These are phyloP conservation scores for Chernovozyma aurita DNA, from an alignment of 1,139 yeast species.

Conservation along the genomic window DNA sequence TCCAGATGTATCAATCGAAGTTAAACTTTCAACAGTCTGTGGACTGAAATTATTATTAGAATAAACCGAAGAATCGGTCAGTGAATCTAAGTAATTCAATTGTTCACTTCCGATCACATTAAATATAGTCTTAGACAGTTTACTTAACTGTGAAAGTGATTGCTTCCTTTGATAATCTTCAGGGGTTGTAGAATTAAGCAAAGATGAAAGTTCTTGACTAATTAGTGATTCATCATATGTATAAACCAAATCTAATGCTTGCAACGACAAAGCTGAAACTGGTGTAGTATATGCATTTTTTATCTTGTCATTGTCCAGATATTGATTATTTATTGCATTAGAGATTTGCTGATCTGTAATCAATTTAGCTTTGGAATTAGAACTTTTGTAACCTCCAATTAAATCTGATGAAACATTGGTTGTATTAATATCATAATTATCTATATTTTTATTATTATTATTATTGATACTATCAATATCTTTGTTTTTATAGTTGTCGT, in stretches of 20 bases:
- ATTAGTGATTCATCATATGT: not conserved
- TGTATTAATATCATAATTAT: no score
- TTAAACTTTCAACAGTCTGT: slow-evolving; percentile 2
- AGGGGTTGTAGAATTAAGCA: slow-evolving; percentile 4
- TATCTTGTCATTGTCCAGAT: no score
- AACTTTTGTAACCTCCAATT: no score
- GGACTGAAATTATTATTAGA: slow-evolving; percentile 3
- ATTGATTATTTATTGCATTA: no score
- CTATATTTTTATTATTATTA: no score
- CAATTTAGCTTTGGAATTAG: no score
- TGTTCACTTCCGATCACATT: slow-evolving; percentile 1
- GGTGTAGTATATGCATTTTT: no score
- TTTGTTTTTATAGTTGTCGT: no score
- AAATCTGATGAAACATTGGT: no score
- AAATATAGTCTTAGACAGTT: slow-evolving; percentile 6
- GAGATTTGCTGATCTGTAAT: no score
- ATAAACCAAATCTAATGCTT: slow-evolving; percentile 1
- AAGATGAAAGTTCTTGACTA: slow-evolving; percentile 4
- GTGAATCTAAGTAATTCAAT: not conserved
- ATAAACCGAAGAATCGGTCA: slow-evolving; percentile 3
- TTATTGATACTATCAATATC: no score
- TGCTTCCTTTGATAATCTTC: slow-evolving; percentile 3
- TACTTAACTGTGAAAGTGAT: slow-evolving; percentile 2
- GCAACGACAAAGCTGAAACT: not conserved
- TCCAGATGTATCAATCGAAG: slow-evolving; percentile 1